Base-by-base conservation (phyloP, 2,329 filamentous ascomycete genomes). In the Fusarium neocosmosporiellum region DNA sequence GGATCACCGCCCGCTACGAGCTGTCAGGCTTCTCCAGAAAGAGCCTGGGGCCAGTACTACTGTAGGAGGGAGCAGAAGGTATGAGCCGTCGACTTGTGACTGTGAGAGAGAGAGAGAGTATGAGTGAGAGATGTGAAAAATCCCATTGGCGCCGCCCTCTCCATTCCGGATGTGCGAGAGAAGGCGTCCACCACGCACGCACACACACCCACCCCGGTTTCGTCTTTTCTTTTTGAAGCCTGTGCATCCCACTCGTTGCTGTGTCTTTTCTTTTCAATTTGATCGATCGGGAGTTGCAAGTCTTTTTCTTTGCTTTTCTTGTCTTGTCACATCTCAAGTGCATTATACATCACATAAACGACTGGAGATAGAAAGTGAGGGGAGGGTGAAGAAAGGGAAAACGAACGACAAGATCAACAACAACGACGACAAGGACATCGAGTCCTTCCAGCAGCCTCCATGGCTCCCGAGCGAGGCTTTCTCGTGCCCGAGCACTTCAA, bases 401-500 rank as follows among this genome's bases (percentile, higher is more conserved):
- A 6, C 34, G 41, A 54, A 16, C 24, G 22, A 41, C 34, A 39
- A 20, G 7, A 22, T 22, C 18, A 22, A 5, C 16, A 22, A 34
- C 27, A 48, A 55, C 41, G 22, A 46, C 41, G 14, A 27, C 41
- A 14, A 33, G 27, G 57, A 37, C 34, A 33, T 31, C 55, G 14
- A 48, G 31, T 57, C 39, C 16, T 34, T 67, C 7, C n/a, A n/a
- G n/a, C 4, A 43, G 18, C 18, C 50, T 36, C 11, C 5, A 72
- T 71, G 69, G 55, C 43, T 7, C 22, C 60, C 11, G 70, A 73
- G 46, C 33, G 48, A 36, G 75, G 75, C 7, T 77, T 77, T 46
- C 69, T 77, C 31, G 74, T 77, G 5, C 74, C 75, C 34, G 62
- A 53, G 9, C 20, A 63, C 58, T 77, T 71, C 65, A 61, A 57